Base-by-base conservation (phyloP, 768 basidiomycete genomes). In the Hericium rajendrae region DNA sequence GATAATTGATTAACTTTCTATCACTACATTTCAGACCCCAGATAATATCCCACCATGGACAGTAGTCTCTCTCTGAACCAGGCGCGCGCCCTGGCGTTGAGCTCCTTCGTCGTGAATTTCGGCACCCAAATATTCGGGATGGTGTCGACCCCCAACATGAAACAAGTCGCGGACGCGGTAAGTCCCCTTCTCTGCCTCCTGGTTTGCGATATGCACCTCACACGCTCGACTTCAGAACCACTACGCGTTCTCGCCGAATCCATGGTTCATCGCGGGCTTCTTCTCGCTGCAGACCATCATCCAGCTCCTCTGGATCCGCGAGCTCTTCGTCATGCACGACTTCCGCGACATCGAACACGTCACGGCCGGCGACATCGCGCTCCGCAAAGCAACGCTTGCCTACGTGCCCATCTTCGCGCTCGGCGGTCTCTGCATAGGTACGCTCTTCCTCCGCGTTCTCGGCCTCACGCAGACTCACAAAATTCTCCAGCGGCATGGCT, bases 361-460 rank as follows among this genome's bases (percentile, higher is more conserved):
- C 4, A 57, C 57, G 4, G 54, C 58, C 22, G 50, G 56, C 11
- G 32, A 43, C 26, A 32, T 16, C 24, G 24, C 18, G 49, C 49
- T 51, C 20, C 49, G 49, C 28, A 26, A 18, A 11, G 58, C 64
- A 2, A 61, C 68, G 37, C 59, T 72, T 46, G 61, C 61, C n/a
- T 72, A 73, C 49, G 66, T 64, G 0, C 70, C 65, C 0, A 53
- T 71, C 8, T 73, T 69, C 57, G 65, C 69, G 1, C 54, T 73
- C 10, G 68, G 70, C 4, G 72, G 71, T 53, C 5, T 71, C 1
- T 71, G 69, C 62, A 64, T 71, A 48, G 67, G 73, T 71, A 51
- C 22, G 68, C 54, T 16, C 20, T 15, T 24, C 22, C 18, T 43
- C 18, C n/a, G n/a, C n/a, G n/a, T n/a, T n/a, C n/a, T n/a, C n/a